Base-by-base conservation (phyloP, 345 rosid species). In the Syzygium aromaticum region DNA sequence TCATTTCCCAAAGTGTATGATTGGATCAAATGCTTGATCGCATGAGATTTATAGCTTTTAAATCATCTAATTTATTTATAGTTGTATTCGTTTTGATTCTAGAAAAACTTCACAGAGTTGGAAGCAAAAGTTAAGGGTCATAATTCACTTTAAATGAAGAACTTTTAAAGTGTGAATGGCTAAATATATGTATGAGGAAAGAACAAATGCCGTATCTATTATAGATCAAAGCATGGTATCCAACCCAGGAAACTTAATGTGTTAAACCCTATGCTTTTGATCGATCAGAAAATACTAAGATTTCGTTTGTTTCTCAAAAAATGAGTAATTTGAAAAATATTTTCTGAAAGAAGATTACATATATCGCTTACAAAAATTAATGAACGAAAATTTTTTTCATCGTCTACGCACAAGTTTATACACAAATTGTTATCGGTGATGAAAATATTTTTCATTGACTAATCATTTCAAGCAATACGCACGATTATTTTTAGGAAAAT, bases 401-500 rank as follows among this genome's bases (percentile, higher is more conserved):
- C 7, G 46, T 43, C 46, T 43, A 43, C 46, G 46, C 46, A 43
- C 46, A 43, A 6, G 19, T 5, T 21, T 16, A 53, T 15, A 53
- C 7, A 53, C 19, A 53, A 16, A 53, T 53, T 17, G 8, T 53
- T 19, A 19, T 53, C 54, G 21, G 19, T 53, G 15, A 63, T 63
- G 38, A 63, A 13, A 63, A 28, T 8, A 63, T 63, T 63, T 28
- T 4, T 2, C 0, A 13, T 19, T 7, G 21, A 28, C 7, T 63
- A 8, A 15, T 63, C 13, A 6, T 28, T 63, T 14, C 15, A 7
- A 63, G 30, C 2, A 7, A 30, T 7, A 30, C 5, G 15, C 30
- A 1, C 0, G 2, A 15, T 64, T 2, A 15, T 7, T 64, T 15
- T 61, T 0, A 3, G 3, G 16, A 61, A 61, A n/a, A 64, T 3